Base-by-base conservation (phyloP, 225 moss, liverwort and hornwort species). In the Physcomitrellopsis africana region DNA sequence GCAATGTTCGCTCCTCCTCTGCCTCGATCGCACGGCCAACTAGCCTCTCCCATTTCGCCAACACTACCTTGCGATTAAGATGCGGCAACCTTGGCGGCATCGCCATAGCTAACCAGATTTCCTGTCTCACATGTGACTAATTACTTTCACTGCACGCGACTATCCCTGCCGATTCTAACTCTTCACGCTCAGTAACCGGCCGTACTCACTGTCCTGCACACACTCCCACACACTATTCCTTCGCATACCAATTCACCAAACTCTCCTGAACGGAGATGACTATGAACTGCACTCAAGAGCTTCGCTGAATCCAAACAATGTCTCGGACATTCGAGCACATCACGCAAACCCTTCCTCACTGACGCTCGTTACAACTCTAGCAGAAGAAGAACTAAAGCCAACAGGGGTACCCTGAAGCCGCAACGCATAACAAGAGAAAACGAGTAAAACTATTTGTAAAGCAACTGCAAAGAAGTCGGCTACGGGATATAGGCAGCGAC, bases 21-120 rank as follows among this genome's bases (percentile, higher is more conserved):
- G 8, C 60, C 75, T 51, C 65, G 55, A 86, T 77, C 69, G 77
- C 76, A 56, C 32, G 44, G 29, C 63, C 75, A 0, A 90, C 85
- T 24, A 90, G 60, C 9, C 1, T 64, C 77, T 83, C 83, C 90
- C 90, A 90, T 68, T 70, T 76, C 3, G 47, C 65, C 48, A 83
- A 29, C 56, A 81, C 83, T 54, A 76, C 72, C 81, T 63, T 83
- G 54, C 76, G 76, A 54, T 56, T 67, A 14, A 72, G 74, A 55
- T 75, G 82, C 71, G 82, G 82, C 73, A 76, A 57, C 29, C 74
- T 70, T 29, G 44, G 72, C 42, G 65, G 53, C 80, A 42, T 81
- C 70, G 65, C 80, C 69, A 76, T 68, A 23, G 13, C 45, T 44
- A 54, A 43, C 22, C 62, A 0, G 51, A 70, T 71, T 45, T 64